Evolutionary conservation across 2,329 filamentous ascomycete genomes (phyloP), one percentile per base, ranked within the genome.

Genomic region (Ascomycota sp.): DNA sequence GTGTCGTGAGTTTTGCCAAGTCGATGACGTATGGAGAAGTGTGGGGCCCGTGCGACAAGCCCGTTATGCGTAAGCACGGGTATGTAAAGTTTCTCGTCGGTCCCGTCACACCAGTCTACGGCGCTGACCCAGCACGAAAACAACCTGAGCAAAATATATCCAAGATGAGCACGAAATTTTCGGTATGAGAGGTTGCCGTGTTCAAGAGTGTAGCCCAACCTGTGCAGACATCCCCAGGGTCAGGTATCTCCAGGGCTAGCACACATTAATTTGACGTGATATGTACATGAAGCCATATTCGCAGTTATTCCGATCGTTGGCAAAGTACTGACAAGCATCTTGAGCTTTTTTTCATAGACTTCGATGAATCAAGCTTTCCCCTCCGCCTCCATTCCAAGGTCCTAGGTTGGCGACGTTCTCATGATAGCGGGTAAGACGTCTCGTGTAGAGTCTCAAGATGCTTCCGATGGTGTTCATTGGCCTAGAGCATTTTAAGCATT

Each of bases 401-500:
- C 5, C 16, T 28, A 11, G 25, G 25, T 16, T 11, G 24, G 31
- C 34, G 28, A 13, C 9, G 30, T 55, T 50, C 32, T 56, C 50
- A 64, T 52, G 59, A 66, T 37, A 95, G 67, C 29, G 86, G 86
- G 55, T 89, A 92, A 40, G 79, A 73, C 12, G 79, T 83, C 43
- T 70, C 60, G 25, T 82, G 76, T 11, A 86, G 67, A 36, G 84
- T 75, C 59, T 93, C 71, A 43, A 95, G 72, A 53, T 83, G 71
- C 53, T 76, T 66, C 52, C 81, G 71, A 65, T 93, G 72, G 50
- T 91, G 77, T 55, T 92, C 82, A 52, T 93, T 72, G 40, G 86
- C 86, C 86, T 95, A 40, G 29, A 29, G 4, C 9, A 7, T 11
- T 29, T 35, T 42, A 24, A 43, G 45, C 33, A 34, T 32, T 9